Percentiles rank a stretch among this genome's conserved stretches.
phyloP scores from a whole-genome alignment of 2,329 filamentous ascomycete genomes.

The Alternaria triticimaculans region DNA sequence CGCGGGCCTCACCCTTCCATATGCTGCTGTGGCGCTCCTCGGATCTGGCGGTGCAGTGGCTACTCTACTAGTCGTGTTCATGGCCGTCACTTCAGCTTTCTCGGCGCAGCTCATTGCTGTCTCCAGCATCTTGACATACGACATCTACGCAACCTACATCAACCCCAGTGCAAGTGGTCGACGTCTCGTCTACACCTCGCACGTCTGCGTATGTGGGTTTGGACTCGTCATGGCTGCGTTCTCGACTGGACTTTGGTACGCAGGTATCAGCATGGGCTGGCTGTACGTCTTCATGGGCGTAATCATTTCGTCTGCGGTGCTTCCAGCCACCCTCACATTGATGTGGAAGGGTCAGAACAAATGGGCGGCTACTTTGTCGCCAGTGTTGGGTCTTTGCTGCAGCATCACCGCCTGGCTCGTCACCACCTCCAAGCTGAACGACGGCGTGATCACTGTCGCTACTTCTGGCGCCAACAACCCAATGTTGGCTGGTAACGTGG shows the following conservation, averaged over 20 bases:
- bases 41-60: slow-evolving; percentile 42
- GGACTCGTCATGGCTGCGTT: slow-evolving; percentile 81
- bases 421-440: slow-evolving; percentile 42
- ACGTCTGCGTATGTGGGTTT: slow-evolving; percentile 75
- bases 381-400: slow-evolving; percentile 71
- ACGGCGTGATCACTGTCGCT: slow-evolving; percentile 41
- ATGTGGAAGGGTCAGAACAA: slow-evolving; percentile 82
- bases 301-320: slow-evolving; percentile 83
- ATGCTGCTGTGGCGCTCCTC: slow-evolving; percentile 40
- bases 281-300: slow-evolving; percentile 90
- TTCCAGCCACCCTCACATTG: slow-evolving; percentile 80
- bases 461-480: slow-evolving; percentile 73
- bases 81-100: slow-evolving; percentile 56
- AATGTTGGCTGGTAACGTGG: slow-evolving; percentile 87
- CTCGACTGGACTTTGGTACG: slow-evolving; percentile 69
- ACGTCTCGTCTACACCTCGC: slow-evolving; percentile 78
- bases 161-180: slow-evolving; percentile 77
- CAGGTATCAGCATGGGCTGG: slow-evolving; percentile 72
- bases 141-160: slow-evolving; percentile 84
- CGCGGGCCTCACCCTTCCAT: slow-evolving; percentile 41
- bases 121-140: slow-evolving; percentile 86
- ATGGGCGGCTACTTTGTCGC: slow-evolving; percentile 72
- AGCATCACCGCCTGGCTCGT: slow-evolving; percentile 63
- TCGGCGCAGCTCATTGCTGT: slow-evolving; percentile 65
- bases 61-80: slow-evolving; percentile 53